Percentiles rank a stretch among this genome's conserved stretches.
Conservation (phyloP, 2,329 filamentous ascomycete genomes). For the Lizonia empirigonia region DNA sequence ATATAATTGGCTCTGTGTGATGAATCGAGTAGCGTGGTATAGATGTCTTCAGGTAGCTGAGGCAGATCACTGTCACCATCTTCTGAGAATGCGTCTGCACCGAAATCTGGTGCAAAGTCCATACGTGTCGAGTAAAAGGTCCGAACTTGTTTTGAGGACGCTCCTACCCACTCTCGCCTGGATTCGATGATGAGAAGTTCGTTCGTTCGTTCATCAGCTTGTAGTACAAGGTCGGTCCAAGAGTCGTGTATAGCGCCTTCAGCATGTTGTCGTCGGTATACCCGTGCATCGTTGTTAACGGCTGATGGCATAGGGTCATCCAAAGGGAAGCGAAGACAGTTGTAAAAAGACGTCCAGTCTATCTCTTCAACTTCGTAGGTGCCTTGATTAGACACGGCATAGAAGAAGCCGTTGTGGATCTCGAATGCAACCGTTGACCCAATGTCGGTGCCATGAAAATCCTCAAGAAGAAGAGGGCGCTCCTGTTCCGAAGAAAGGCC, state of each 20-base stretch:
- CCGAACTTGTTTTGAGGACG: conserved; percentile 62
- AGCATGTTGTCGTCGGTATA: conserved; percentile 69
- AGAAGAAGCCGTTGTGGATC: conserved; percentile 68
- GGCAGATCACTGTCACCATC: not conserved
- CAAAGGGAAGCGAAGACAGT: conserved; percentile 68
- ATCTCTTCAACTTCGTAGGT: conserved; percentile 66
- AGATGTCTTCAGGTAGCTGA: conserved; percentile 36
- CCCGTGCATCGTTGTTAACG: conserved; percentile 54
- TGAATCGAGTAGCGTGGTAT: conserved; percentile 31
- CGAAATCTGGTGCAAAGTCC: conserved; percentile 44
- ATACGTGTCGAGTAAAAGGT: conserved; percentile 69
- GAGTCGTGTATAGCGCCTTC: conserved; percentile 76
- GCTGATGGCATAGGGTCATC: conserved; percentile 49
- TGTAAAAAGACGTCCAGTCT: conserved; percentile 72
- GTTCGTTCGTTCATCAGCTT: conserved; percentile 64
- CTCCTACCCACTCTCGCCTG: conserved; percentile 69
- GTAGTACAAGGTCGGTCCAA: conserved; percentile 71
- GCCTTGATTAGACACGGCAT: conserved; percentile 70
- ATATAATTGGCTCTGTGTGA: conserved; percentile 49
- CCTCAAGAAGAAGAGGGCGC: conserved; percentile 59
- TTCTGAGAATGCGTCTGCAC: conserved; percentile 7
- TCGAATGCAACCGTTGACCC: conserved; percentile 74
- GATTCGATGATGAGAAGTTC: conserved; percentile 68
- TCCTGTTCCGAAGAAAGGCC: conserved; percentile 9
- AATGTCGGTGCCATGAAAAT: conserved; percentile 68